A percentile compares a stretch with the other conserved stretches of the same genome.
Conservation (phyloP, 2,329 filamentous ascomycete genomes). For the Clonostachys solani region DNA sequence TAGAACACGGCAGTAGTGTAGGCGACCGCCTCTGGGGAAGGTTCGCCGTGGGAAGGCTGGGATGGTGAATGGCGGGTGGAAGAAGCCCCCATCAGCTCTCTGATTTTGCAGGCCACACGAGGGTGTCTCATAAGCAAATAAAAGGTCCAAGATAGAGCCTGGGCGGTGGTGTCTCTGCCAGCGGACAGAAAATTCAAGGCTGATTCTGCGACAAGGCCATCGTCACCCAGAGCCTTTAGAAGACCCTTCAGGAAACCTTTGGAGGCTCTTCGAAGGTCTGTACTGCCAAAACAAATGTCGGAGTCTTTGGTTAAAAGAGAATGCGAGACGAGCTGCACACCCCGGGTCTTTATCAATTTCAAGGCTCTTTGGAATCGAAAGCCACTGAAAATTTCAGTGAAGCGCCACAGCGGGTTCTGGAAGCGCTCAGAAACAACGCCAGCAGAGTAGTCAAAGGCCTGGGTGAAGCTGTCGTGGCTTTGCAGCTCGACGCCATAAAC, state of each 20-base stretch:
- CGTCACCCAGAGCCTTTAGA: constrained; percentile 49
- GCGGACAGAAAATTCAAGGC: constrained; percentile 64
- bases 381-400: constrained; percentile 52
- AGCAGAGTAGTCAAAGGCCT: constrained; percentile 59
- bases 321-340: constrained; percentile 50
- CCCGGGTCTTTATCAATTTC: constrained; percentile 46
- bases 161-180: constrained; percentile 60
- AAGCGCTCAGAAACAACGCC: constrained; percentile 57
- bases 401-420: constrained; percentile 59
- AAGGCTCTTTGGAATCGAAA: constrained; percentile 43
- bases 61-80: constrained; percentile 6
- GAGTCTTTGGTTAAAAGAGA: constrained; percentile 37
- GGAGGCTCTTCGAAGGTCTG: not conserved
- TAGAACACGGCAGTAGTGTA: constrained; percentile 60
- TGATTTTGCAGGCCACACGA: constrained; percentile 24
- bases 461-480: constrained; percentile 53
- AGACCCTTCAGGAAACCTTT: constrained; percentile 54
- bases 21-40: constrained; percentile 32
- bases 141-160: constrained; percentile 60
- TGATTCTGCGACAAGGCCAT: constrained; percentile 56
- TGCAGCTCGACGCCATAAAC: constrained; percentile 68
- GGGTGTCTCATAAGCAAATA: constrained; percentile 54
- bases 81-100: constrained; percentile 4
- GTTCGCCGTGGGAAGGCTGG: constrained; percentile 26
- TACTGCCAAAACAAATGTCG: not conserved